These are phyloP conservation scores for Xylariaceae sp. DNA, from an alignment of 2,329 filamentous ascomycete genomes.

Conservation along the genomic window DNA sequence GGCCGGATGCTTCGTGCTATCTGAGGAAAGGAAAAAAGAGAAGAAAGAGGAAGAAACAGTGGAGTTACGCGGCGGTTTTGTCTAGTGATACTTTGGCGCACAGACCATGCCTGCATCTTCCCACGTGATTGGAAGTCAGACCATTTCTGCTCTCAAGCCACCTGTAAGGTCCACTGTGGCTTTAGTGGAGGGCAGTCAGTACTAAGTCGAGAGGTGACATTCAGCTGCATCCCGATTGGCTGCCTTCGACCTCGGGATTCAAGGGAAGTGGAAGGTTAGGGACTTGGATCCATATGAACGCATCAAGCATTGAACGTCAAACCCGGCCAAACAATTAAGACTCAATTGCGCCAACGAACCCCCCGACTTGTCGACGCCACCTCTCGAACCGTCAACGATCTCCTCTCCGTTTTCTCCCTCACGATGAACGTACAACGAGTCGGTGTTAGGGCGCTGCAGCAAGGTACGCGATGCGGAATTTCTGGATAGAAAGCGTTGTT, in stretches of 20 bases:
- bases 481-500: no score
- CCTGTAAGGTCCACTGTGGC: background rate
- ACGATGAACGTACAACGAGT: conserved; percentile 53
- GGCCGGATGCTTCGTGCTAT: conserved; percentile 45
- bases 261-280: background rate
- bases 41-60: conserved; percentile 9
- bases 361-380: no score
- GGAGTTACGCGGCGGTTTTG: conserved; percentile 2
- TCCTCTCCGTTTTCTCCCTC: background rate
- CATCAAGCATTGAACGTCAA: conserved; percentile 19
- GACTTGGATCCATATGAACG: conserved; percentile 25
- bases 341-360: no score
- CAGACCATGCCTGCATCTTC: conserved; percentile 15
- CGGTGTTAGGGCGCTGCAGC: conserved; percentile 53
- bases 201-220: conserved; percentile 9
- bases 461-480: conserved; percentile 40
- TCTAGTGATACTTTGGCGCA: conserved; percentile 16
- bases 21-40: conserved; percentile 37
- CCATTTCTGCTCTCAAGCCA: background rate
- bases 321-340: no score
- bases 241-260: conserved; percentile 19
- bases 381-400: no score
- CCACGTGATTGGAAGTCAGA: conserved; percentile 15
- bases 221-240: conserved; percentile 21
- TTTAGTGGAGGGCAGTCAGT: background rate